A percentile compares a stretch with the other conserved stretches of the same genome.
phyloP scores from a whole-genome alignment of 2,329 filamentous ascomycete genomes.

The Calcarisporium arbuscula region DNA sequence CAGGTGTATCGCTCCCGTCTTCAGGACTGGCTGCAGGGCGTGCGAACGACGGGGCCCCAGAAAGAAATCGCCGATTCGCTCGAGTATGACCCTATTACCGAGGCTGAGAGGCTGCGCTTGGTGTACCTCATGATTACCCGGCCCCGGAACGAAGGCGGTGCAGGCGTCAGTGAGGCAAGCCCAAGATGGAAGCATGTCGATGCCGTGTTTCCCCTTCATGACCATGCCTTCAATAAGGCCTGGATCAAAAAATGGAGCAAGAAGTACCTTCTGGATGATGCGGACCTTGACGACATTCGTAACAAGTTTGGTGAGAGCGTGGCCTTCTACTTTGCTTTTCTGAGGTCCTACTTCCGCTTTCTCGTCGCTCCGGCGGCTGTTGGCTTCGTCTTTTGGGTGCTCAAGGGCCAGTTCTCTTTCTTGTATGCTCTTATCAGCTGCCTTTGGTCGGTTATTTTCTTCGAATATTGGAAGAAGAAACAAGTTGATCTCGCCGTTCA shows the following conservation, averaged over 20 bases:
- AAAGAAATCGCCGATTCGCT: constrained; percentile 65
- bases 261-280: constrained; percentile 59
- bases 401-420: constrained; percentile 79
- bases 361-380: constrained; percentile 75
- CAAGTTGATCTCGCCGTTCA: constrained; percentile 79
- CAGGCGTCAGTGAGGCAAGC: constrained; percentile 63
- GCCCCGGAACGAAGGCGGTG: constrained; percentile 67
- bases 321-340: constrained; percentile 92
- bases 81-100: constrained; percentile 68
- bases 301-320: constrained; percentile 76
- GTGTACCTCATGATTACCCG: constrained; percentile 81
- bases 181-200: constrained; percentile 68
- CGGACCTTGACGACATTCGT: constrained; percentile 67
- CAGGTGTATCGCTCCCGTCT: constrained; percentile 84
- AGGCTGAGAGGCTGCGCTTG: constrained; percentile 81
- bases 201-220: constrained; percentile 73
- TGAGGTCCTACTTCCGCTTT: constrained; percentile 85
- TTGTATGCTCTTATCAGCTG: constrained; percentile 72
- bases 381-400: constrained; percentile 69
- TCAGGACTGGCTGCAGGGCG: constrained; percentile 89
- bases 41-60: constrained; percentile 69
- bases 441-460: constrained; percentile 84
- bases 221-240: constrained; percentile 65
- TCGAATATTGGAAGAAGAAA: constrained; percentile 95
- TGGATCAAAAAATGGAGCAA: constrained; percentile 72